These are phyloP conservation scores for Termitomyces sp. DNA, from an alignment of 768 basidiomycete genomes.

Conservation along the genomic window DNA sequence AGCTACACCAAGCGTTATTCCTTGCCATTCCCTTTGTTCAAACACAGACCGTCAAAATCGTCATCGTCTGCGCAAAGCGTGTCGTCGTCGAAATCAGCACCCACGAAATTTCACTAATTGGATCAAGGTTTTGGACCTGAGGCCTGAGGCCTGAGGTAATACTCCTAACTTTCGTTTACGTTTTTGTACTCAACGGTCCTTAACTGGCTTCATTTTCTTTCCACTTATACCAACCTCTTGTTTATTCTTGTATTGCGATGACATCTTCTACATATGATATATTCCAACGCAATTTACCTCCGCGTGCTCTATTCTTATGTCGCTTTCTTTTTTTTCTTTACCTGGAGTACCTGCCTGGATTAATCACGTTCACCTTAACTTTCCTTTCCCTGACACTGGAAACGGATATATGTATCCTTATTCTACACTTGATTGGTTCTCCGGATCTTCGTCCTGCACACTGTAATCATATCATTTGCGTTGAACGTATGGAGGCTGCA, in stretches of 20 bases:
- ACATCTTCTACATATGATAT: not conserved
- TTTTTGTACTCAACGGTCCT: not conserved
- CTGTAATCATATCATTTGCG: not conserved
- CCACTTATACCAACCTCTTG: not conserved
- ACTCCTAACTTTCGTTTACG: not conserved
- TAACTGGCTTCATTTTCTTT: not conserved
- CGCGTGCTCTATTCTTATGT: not conserved
- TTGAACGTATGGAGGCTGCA: not conserved
- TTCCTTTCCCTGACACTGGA: not conserved
- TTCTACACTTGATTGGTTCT: not conserved
- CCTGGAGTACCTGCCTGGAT: not conserved
- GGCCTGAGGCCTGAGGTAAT: not conserved
- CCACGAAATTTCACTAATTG: not conserved
- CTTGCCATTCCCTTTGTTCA: conserved; percentile 36
- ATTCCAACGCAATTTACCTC: not conserved
- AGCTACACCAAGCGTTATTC: conserved; percentile 46
- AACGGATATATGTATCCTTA: not conserved
- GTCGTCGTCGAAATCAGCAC: conserved; percentile 11
- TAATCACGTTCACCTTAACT: not conserved
- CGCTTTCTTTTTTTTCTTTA: not conserved
- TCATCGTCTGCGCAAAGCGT: not conserved
- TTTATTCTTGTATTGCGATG: not conserved
- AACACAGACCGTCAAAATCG: not conserved
- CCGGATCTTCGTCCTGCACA: not conserved
- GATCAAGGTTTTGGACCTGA: not conserved